phyloP scores from a whole-genome alignment of 768 basidiomycete genomes.

The Mycena rosella region DNA sequence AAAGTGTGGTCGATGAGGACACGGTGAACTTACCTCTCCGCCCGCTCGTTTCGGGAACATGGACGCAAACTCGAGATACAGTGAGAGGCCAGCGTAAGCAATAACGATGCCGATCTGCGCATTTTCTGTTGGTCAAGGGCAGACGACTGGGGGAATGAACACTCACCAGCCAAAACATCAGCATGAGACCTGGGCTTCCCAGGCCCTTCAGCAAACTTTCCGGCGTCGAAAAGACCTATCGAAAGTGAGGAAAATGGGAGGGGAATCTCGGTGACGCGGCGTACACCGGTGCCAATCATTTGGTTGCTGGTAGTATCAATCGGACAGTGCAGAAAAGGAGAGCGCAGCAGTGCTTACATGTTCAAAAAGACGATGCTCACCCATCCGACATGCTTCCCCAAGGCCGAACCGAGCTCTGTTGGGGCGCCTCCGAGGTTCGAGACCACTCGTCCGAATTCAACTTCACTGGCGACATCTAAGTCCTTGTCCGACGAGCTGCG shows the following conservation, averaged over 20 bases:
- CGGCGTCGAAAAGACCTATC: slow-evolving; percentile 29
- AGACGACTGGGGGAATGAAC: no score
- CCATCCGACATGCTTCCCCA: slow-evolving; percentile 24
- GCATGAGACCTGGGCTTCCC: slow-evolving; percentile 53
- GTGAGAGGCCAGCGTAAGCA: slow-evolving; percentile 46
- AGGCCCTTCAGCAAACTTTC: slow-evolving; percentile 53
- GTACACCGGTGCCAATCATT: no score
- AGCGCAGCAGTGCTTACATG: slow-evolving; percentile 5
- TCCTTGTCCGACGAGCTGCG: no score
- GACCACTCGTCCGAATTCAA: not conserved
- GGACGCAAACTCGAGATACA: slow-evolving; percentile 60
- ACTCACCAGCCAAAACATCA: slow-evolving; percentile 57
- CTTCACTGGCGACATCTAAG: no score
- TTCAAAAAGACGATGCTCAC: slow-evolving; percentile 25
- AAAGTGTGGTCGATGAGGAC: not conserved
- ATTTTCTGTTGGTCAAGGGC: not conserved
- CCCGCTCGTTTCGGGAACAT: slow-evolving; percentile 65
- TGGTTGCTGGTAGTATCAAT: no score
- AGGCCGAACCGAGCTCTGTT: slow-evolving; percentile 20
- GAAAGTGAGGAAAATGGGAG: not conserved
- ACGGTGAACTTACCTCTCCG: slow-evolving; percentile 57
- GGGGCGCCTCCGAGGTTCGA: slow-evolving; percentile 30
- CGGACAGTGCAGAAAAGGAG: not conserved
- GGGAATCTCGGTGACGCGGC: no score
- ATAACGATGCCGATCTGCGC: slow-evolving; percentile 18